Percentiles rank a stretch among this genome's conserved stretches.
These are phyloP conservation scores for Gaeumannomyces tritici DNA, from an alignment of 2,329 filamentous ascomycete species.

Conservation along the genomic window DNA sequence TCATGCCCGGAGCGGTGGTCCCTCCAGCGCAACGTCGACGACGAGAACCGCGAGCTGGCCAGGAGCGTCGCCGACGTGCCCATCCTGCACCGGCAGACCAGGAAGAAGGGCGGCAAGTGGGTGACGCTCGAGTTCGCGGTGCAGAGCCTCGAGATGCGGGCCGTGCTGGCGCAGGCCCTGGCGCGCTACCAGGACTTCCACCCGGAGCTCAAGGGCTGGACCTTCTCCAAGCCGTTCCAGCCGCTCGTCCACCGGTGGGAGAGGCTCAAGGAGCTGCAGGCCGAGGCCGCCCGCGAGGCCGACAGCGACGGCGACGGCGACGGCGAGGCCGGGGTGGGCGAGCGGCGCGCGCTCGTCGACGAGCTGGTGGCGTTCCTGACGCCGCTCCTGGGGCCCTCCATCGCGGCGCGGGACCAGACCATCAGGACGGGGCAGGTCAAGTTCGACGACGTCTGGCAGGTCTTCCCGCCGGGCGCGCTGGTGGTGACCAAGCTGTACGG, in stretches of 20 bases:
- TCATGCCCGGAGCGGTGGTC: conserved; percentile 19
- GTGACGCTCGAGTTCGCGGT: conserved; percentile 20
- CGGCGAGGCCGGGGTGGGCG: not conserved
- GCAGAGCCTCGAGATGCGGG: conserved; percentile 19
- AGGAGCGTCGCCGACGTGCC: conserved; percentile 13
- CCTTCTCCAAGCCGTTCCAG: conserved; percentile 16
- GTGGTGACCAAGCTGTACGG: conserved; percentile 21
- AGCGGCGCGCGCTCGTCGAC: conserved; percentile 6
- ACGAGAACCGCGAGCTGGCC: conserved; percentile 16
- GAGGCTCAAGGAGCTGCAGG: conserved; percentile 5
- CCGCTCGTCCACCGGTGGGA: conserved; percentile 25
- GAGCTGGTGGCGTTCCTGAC: conserved; percentile 19
- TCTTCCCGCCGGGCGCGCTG: conserved; percentile 23
- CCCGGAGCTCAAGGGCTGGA: conserved; percentile 12
- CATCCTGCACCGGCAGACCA: conserved; percentile 22
- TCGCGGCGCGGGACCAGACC: conserved; percentile 16
- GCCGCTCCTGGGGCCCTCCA: conserved; percentile 17
- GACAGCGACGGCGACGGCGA: not conserved
- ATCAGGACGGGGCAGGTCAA: conserved; percentile 18
- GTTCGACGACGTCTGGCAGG: conserved; percentile 22
- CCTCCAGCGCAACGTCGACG: conserved; percentile 16
- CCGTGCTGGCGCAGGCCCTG: conserved; percentile 18
- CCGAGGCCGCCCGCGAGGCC: conserved; percentile 1
- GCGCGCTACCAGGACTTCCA: conserved; percentile 23
- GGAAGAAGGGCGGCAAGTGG: conserved; percentile 17